A percentile compares a stretch with the other conserved stretches of the same genome.
Conservation (phyloP, 371 early-diverging fungal species). For the Rhizomucor pusillus region DNA sequence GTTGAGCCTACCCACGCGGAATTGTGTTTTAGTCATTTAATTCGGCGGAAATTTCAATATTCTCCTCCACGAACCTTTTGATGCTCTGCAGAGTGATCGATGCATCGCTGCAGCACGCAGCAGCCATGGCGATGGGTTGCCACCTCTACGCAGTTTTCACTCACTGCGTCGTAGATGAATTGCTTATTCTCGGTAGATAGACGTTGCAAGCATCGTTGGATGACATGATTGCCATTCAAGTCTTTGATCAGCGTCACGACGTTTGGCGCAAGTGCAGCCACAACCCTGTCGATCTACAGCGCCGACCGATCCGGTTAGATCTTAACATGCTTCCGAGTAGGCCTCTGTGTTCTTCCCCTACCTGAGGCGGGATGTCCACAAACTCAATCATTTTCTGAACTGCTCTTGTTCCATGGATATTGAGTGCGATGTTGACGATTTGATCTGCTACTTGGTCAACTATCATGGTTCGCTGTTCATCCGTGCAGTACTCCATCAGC, state of each 20-base stretch:
- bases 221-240: slow-evolving; percentile 98
- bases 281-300: slow-evolving; percentile 72
- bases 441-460: slow-evolving; percentile 72
- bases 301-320: neutral
- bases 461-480: slow-evolving; percentile 72
- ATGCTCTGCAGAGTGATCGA: slow-evolving; percentile 78
- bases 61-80: slow-evolving; percentile 50
- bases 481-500: slow-evolving; percentile 76
- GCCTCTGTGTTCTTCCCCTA: too few relatives aligned
- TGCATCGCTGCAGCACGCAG: slow-evolving; percentile 95
- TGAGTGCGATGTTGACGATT: slow-evolving; percentile 79
- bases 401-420: slow-evolving; percentile 98
- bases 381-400: slow-evolving; percentile 94
- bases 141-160: slow-evolving; percentile 76
- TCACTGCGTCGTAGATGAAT: slow-evolving; percentile 88
- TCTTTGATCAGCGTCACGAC: slow-evolving; percentile 90
- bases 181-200: slow-evolving; percentile 71
- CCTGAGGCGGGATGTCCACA: slow-evolving; percentile 60
- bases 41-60: neutral
- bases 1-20: slow-evolving; percentile 52
- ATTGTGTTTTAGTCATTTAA: neutral
- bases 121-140: slow-evolving; percentile 97
- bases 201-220: slow-evolving; percentile 90
- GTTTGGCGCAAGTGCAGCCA: slow-evolving; percentile 70
- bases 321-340: too few relatives aligned